These are phyloP conservation scores for Diaporthe australafricana DNA, from an alignment of 2,329 filamentous ascomycete species.

Conservation along the genomic window DNA sequence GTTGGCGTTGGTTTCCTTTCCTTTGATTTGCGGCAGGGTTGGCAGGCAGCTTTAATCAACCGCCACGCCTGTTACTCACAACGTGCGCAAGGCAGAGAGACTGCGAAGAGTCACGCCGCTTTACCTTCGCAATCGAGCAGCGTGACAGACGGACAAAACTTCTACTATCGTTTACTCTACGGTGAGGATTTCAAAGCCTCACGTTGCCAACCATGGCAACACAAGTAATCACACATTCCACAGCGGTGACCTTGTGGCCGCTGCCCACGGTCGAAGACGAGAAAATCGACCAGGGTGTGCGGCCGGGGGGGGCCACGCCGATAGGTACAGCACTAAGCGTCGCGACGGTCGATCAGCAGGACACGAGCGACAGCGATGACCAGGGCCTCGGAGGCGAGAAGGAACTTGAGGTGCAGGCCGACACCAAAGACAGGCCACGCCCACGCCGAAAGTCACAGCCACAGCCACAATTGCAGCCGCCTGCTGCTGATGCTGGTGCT, in stretches of 20 bases:
- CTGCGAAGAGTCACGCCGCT: slow-evolving; percentile 34
- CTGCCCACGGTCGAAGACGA: slow-evolving; percentile 1
- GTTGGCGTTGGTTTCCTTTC: slow-evolving; percentile 2
- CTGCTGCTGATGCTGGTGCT: not conserved
- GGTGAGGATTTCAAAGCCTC: not conserved
- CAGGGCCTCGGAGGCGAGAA: slow-evolving; percentile 11
- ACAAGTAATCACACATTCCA: slow-evolving; percentile 12
- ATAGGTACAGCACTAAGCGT: not conserved
- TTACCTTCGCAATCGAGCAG: not conserved
- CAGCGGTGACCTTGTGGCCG: not conserved
- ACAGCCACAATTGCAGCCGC: not conserved
- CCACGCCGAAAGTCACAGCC: slow-evolving; percentile 5
- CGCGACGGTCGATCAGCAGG: slow-evolving; percentile 27
- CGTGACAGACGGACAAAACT: not conserved
- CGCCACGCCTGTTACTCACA: slow-evolving; percentile 10
- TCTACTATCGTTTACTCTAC: not conserved
- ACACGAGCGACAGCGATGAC: slow-evolving; percentile 17
- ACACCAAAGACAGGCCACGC: not conserved
- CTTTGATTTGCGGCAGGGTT: slow-evolving; percentile 5
- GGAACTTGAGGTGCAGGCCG: slow-evolving; percentile 12
- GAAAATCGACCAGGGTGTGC: not conserved
- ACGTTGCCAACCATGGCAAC: slow-evolving; percentile 18
- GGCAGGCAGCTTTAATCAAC: slow-evolving; percentile 8
- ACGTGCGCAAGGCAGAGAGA: not conserved
- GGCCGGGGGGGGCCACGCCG: not conserved